Conservation (phyloP, 371 early-diverging fungal species). For the Phascolomyces articulosus region DNA sequence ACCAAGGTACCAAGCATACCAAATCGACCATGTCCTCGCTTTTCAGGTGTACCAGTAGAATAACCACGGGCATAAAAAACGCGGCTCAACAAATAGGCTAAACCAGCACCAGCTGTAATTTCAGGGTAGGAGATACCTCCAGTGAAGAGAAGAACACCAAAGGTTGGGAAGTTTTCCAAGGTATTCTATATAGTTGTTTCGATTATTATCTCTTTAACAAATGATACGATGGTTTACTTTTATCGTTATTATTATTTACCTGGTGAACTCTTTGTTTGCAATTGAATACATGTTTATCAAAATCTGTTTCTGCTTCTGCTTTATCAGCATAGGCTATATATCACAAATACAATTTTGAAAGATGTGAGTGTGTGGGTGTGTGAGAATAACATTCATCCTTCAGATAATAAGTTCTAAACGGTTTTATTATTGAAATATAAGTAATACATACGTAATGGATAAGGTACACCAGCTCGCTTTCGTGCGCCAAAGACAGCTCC, state of each 20-base stretch:
- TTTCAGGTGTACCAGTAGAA: constrained; percentile 52
- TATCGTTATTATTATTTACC: not conserved
- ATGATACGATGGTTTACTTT: no score
- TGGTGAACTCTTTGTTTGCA: constrained; percentile 73
- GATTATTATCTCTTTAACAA: no score
- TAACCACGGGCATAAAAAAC: constrained; percentile 50
- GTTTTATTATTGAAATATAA: no score
- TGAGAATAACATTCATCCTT: no score
- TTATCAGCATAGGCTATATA: constrained; percentile 50
- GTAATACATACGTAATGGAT: constrained; percentile 57
- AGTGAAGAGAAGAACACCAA: constrained; percentile 30
- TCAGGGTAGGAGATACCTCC: constrained; percentile 53
- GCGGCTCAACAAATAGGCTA: constrained; percentile 47
- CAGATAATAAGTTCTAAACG: no score
- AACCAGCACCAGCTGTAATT: constrained; percentile 44
- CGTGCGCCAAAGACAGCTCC: constrained; percentile 55
- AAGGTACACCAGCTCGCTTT: constrained; percentile 58
- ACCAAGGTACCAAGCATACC: constrained; percentile 40
- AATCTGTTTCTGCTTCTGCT: constrained; percentile 54
- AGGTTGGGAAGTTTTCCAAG: constrained; percentile 30
- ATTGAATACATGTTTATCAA: constrained; percentile 59
- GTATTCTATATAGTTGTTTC: constrained; percentile 22
- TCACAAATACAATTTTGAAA: not conserved
- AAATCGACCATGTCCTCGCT: constrained; percentile 40
- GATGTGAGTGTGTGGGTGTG: no score